These are phyloP conservation scores for Cymbopogon flexuosus DNA, from an alignment of 202 grass and related monocot genomes.

Conservation along the genomic window DNA sequence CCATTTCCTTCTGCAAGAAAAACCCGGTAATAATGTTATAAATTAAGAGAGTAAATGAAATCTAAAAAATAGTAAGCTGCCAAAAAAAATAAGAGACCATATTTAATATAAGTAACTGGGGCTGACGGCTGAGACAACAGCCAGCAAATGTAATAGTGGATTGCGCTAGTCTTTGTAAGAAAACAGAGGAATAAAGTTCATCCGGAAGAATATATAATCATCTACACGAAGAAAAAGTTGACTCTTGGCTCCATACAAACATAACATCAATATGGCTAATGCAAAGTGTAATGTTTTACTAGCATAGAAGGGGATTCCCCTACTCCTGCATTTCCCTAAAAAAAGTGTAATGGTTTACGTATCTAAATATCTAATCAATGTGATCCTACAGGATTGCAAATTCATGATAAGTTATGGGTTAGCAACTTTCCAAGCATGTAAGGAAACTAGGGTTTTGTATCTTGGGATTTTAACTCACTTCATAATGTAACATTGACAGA, in stretches of 20 bases:
- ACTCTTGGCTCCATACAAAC: not conserved
- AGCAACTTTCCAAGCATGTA: not conserved
- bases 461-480: not conserved
- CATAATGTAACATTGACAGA: not conserved
- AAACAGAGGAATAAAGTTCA: not conserved
- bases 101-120: constrained; percentile 17
- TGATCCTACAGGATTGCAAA: not conserved
- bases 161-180: not conserved
- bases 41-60: constrained; percentile 12
- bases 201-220: constrained; percentile 19
- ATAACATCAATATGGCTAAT: not conserved
- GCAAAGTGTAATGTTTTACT: constrained; percentile 4
- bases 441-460: not conserved
- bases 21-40: constrained; percentile 12
- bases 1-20: constrained; percentile 89
- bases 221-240: not conserved
- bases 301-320: not conserved
- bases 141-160: constrained; percentile 1
- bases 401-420: not conserved
- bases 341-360: not conserved
- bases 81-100: not conserved
- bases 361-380: not conserved
- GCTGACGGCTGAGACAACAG: constrained; percentile 8
- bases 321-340: not conserved
- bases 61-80: not conserved